Evolutionary conservation across 768 basidiomycete genomes (phyloP), one percentile per base, ranked within the genome.

Genomic region (Lactifluus piperatus): DNA sequence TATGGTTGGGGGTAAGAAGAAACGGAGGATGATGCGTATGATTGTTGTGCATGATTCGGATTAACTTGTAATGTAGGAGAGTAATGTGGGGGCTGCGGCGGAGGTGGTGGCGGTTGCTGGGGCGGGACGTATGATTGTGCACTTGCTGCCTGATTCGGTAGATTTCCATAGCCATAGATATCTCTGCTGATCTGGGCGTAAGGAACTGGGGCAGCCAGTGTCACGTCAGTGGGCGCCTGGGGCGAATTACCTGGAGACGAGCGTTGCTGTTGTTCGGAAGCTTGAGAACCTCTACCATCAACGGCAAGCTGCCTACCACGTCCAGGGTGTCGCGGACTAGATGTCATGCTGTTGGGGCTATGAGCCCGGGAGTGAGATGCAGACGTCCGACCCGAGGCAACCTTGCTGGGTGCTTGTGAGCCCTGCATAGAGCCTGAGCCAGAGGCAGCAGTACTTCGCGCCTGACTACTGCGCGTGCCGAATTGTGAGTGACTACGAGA

Each of bases 341-440:
- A 81, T 5, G 77, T 75, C 20, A 74, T 69, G 65, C 79, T 81
- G 32, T 73, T 76, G 0, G 73, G 72, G 47, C 79, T 80, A 46
- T 77, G 75, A 29, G 70, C 66, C 52, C 74, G 72, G 14, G 80
- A 80, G 5, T 79, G 77, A 4, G 77, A 69, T 7, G 68, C 65
- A 11, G 77, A 78, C 9, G 62, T 69, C 60, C 26, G 75, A 68
- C 45, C 56, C 46, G 69, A 67, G 64, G 75, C 64, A 51, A 70
- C 67, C 65, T 67, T 72, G 65, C 73, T 77, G n/a, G 75, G 78
- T 13, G 71, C 68, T 37, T 73, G 70, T 5, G 73, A 70, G 11
- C 64, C 48, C n/a, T 68, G 69, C 27, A 59, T 62, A 14, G 76
- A 74, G 7, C 66, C 61, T 16, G 72, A 67, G 10, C 67, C 60